Base-by-base conservation (phyloP, 345 rosid genomes). In the Geranium rotundifolium region DNA sequence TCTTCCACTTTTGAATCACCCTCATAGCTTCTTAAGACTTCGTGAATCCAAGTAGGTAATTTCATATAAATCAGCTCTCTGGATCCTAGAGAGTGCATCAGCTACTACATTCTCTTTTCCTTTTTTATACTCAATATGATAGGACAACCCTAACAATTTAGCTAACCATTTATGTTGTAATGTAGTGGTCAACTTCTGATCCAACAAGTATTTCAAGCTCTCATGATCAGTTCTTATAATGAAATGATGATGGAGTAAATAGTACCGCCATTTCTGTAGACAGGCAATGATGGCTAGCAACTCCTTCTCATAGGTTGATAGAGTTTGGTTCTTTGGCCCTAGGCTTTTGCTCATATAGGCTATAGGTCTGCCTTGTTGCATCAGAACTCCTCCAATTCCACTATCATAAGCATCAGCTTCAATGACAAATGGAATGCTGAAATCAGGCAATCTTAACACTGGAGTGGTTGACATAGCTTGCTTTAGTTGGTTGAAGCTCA, bases 231-330 rank as follows among this genome's bases (percentile, higher is more conserved):
- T n/a, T n/a, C n/a, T n/a, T n/a, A n/a, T n/a, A n/a, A n/a, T n/a
- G n/a, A n/a, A n/a, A n/a, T n/a, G n/a, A n/a, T n/a, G n/a, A n/a
- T n/a, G n/a, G n/a, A n/a, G n/a, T n/a, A n/a, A n/a, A n/a, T n/a
- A n/a, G n/a, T n/a, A n/a, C n/a, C n/a, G n/a, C n/a, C n/a, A n/a
- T n/a, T n/a, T n/a, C n/a, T n/a, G n/a, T n/a, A n/a, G n/a, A n/a
- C n/a, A n/a, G n/a, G n/a, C 62, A 59, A 7, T 59, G 19, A 9
- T 59, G 20, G 13, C 19, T 17, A 27, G 62, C 10, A 59, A 6
- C n/a, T 29, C 29, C 62, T n/a, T 16, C 13, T 59, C 62, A n/a
- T 59, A 59, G 5, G 34, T 37, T 15, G 62, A 59, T 37, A 59
- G 2, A 7, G 16, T 37, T 8, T 27, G 39, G 62, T 27, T 12